Base-by-base conservation (phyloP, 106 monocot genomes). In the Chionographis japonica region DNA sequence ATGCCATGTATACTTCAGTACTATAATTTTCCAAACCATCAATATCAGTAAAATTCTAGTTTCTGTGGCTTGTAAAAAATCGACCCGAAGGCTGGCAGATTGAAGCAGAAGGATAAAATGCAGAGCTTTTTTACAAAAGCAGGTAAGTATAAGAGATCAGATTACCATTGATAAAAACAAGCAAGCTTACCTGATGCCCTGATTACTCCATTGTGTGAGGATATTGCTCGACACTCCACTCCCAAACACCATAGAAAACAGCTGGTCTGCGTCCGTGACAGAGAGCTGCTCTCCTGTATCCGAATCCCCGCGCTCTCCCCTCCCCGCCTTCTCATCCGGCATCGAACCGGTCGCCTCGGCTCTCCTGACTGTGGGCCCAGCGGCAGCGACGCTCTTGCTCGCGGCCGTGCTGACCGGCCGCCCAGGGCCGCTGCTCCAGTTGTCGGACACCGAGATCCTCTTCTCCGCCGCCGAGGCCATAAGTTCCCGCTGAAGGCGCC, bases 401-500 rank as follows among this genome's bases (percentile, higher is more conserved):
- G 16, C 41, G 39, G 14, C 61, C 40, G 63, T 2, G 57, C 6
- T 40, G 46, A 58, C 57, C 37, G 42, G 60, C 56, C 50, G 56
- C 38, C 49, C 27, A 1, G 75, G 13, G 13, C 36, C 50, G 36
- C 53, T 63, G 20, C 37, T 60, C 70, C 37, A 74, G 42, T 12
- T 67, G 18, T 52, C 80, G 13, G 68, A 58, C 50, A 86, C 79
- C 46, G 66, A 63, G 36, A 98, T 83, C 70, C 98, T 66, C 79
- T 84, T 98, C 88, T 98, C 98, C n/a, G 98, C 98, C 55, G 93
- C 98, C 17, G 89, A 68, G 15, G 97, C 97, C 82, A 87, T 82
- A 68, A 98, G 74, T 66, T 98, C 97, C 35, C 97, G 76, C 83
- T 90, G 92, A 40, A 77, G 3, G 59, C 98, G 59, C 57, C 90